Base-by-base conservation (phyloP, 441 rosid genomes). In the Raphanus hybrid region DNA sequence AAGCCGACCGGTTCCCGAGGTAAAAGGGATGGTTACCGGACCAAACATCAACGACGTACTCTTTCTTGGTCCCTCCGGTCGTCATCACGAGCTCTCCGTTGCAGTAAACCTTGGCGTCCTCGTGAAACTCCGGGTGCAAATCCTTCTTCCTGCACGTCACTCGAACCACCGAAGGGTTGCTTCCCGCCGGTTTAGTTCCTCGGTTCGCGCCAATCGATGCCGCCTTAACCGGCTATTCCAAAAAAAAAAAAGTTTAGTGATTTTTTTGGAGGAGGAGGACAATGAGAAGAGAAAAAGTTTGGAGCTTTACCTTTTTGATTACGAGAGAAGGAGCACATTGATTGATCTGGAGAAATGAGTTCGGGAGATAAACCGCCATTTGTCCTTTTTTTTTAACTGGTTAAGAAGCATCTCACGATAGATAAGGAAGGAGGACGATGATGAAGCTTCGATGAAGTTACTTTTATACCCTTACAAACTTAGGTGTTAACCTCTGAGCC, bases 11-110 rank as follows among this genome's bases (percentile, higher is more conserved):
- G 74, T 84, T 87, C 1, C 99, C 98, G 3, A 94, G 88, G 87
- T 82, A 94, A 63, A 92, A 94, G 2, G 97, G 96, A 78, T 92
- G 99, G 83, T 94, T 91, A 12, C 99, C 97, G 1, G 99, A 90
- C 96, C 97, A 94, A 23, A 91, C 98, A 71, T 95, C 98, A 8
- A 91, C 91, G 29, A 88, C 89, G 80, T 95, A 92, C 89, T 90
- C 96, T 84, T 90, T 85, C 83, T 83, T 85, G 3, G 98, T 92
- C 66, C 98, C 99, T 41, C 97, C 93, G 0, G 98, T 92, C 8
- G 98, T 92, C 99, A 92, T 85, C 82, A 94, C 97, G 54, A 89
- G 85, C 85, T 94, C 98, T 8, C 91, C 89, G 20, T 91, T 92
- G 75, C 99, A 92, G 81, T 88, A 87, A 9, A 95, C 99, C 81